Base-by-base conservation (phyloP, 2,329 filamentous ascomycete species). In the Alternaria triticina region DNA sequence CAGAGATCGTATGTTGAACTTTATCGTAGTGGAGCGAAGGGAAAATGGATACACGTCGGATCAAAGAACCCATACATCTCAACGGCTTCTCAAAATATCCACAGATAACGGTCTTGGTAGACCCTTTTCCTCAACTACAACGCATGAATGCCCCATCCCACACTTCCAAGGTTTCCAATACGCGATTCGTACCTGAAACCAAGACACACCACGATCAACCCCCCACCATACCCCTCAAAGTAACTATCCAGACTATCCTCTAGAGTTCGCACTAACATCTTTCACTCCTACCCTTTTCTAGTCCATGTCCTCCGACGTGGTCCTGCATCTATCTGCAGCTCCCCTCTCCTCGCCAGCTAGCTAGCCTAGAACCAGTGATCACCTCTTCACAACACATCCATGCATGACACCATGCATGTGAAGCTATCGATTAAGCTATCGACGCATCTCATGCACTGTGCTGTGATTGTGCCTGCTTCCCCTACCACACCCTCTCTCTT, bases 361-460 rank as follows among this genome's bases (percentile, higher is more conserved):
- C 47, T 51, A 55, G 49, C 47, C 36, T 51, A 51, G 49, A 58
- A 55, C 58, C 44, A 56, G 44, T 17, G 36, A 43, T 27, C 33
- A 20, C 33, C 12, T 44, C n/a, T 23, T 9, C 20, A 20, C 33
- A 25, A 40, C 47, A 52, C 49, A 17, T 20, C 27, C 56, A 36
- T 30, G 56, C 56, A 59, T 30, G 25, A 20, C 33, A 43, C 52
- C 13, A 52, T 59, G 40, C 59, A 52, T 59, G 28, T 47, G 49
- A 55, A 59, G 55, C 43, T 40, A 57, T 62, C 56, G 60, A 56
- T 62, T 62, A 59, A 59, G 56, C 60, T 50, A 62, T 62, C 45
- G 59, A 49, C 47, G 40, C 46, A 40, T 61, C 52, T 40, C 49
- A 62, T 62, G 59, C 60, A 59, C 23, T 25, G 60, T 54, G 55